A percentile compares a stretch with the other conserved stretches of the same genome.
Evolutionary conservation across 192 early-diverging fungal species (phyloP).

Genomic region (Coemansia sp.): DNA sequence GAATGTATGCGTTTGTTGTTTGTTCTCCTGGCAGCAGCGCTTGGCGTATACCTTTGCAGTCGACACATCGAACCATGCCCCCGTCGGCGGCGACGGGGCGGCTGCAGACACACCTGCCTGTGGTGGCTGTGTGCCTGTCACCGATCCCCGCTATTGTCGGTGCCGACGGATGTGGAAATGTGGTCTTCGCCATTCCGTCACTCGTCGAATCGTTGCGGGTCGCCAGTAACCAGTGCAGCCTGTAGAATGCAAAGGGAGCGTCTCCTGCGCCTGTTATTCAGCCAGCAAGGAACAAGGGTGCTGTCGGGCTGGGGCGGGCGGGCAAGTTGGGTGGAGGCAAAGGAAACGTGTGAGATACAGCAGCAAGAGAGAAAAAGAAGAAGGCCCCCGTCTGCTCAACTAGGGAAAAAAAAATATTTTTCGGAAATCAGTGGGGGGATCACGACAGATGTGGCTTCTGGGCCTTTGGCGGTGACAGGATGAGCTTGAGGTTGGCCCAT

Average conservation of each 20-base stretch:
- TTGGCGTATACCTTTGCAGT: slow-evolving; percentile 34
- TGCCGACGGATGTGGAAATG: slow-evolving; percentile 46
- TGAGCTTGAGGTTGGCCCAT: slow-evolving; percentile 29
- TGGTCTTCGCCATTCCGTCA: slow-evolving; percentile 28
- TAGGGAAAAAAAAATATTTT: neutral
- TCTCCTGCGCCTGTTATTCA: no score
- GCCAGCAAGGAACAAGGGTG: no score
- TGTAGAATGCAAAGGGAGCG: no score
- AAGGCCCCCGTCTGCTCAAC: no score
- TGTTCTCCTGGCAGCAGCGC: neutral
- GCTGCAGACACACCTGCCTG: slow-evolving; percentile 18
- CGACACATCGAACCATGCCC: slow-evolving; percentile 23
- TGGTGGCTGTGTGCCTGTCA: neutral
- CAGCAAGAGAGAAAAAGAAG: neutral
- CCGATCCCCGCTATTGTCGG: slow-evolving; percentile 33
- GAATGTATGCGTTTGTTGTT: no score
- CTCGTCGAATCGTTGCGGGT: no score
- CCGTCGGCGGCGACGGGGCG: neutral
- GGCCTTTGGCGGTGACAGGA: slow-evolving; percentile 16
- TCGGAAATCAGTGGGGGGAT: no score
- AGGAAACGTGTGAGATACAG: no score
- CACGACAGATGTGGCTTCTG: neutral
- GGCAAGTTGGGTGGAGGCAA: no score
- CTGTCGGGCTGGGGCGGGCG: no score
- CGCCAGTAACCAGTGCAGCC: no score